Base-by-base conservation (phyloP, 257 asterid species). In the Verbascum thapsus region DNA sequence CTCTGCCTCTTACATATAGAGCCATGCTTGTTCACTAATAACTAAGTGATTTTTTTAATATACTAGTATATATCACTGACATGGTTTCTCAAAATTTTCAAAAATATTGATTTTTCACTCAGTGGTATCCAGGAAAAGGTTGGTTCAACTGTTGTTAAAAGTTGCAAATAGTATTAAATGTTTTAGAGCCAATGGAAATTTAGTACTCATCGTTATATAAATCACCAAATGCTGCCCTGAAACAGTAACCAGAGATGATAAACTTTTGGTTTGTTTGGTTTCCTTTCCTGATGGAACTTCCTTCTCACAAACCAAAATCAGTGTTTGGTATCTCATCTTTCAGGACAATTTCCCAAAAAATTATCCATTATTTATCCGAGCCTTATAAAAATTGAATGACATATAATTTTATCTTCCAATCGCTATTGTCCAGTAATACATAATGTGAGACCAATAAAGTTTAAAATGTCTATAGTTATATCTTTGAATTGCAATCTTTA, bases 121-220 rank as follows among this genome's bases (percentile, higher is more conserved):
- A 23, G 62, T 54, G 40, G 43, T 16, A 64, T 10, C 20, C 49
- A 20, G 16, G 41, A 64, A 40, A 18, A 64, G 9, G 4, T 38
- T 10, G 50, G 61, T 51, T 38, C 35, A 38, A 6, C 30, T 39
- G n/a, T 58, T 39, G 7, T 37, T 19, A 6, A 55, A 34, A 13
- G 65, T 15, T 63, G 19, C 51, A 38, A 49, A 17, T 50, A 32
- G 48, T 37, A 22, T 10, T 41, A 3, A 39, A 64, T 22, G 34
- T 8, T 13, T 51, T 38, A n/a, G 15, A 51, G 30, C n/a, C n/a
- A 50, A 13, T 18, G 18, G 18, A 16, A n/a, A 23, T 23, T 13
- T 15, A 9, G 26, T 44, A 26, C 32, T 16, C 30, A 17, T 42
- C 54, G 15, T 62, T 3, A 61, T 8, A 32, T 22, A 42, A 23